A percentile compares a stretch with the other conserved stretches of the same genome.
Conservation (phyloP, 768 basidiomycete species). For the Brasilioporus rufonigricans region DNA sequence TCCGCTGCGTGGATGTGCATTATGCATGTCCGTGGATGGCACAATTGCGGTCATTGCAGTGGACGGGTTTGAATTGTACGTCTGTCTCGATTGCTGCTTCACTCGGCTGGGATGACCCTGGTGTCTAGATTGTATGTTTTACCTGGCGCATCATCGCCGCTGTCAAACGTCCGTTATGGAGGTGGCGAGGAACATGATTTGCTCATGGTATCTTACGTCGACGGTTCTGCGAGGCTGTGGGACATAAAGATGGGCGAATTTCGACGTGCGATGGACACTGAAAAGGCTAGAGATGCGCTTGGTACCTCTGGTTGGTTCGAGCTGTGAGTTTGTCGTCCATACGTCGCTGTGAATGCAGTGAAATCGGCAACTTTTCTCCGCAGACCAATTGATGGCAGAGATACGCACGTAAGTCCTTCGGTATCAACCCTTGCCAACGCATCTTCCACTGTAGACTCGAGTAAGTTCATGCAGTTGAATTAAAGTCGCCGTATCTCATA, state of each 20-base stretch:
- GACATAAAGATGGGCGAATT: slow-evolving; percentile 81
- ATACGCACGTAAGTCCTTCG: slow-evolving; percentile 22
- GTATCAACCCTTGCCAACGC: slow-evolving; percentile 24
- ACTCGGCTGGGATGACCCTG: background rate
- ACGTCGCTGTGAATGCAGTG: background rate
- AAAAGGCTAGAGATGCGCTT: slow-evolving; percentile 76
- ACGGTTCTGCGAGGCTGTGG: slow-evolving; percentile 83
- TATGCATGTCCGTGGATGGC: slow-evolving; percentile 77
- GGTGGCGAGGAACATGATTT: slow-evolving; percentile 51
- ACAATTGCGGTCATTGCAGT: slow-evolving; percentile 79
- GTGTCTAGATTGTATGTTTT: slow-evolving; percentile 66
- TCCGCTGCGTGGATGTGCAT: slow-evolving; percentile 59
- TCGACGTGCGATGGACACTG: slow-evolving; percentile 73
- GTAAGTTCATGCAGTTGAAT: slow-evolving; percentile 17
- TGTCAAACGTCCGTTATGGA: slow-evolving; percentile 61
- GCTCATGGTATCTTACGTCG: slow-evolving; percentile 71
- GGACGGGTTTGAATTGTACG: slow-evolving; percentile 78
- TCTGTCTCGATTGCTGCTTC: slow-evolving; percentile 3
- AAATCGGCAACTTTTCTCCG: background rate
- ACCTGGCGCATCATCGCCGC: slow-evolving; percentile 73
- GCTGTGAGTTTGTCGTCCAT: slow-evolving; percentile 44
- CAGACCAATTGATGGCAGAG: slow-evolving; percentile 30
- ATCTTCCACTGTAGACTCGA: slow-evolving; percentile 18
- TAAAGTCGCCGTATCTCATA: slow-evolving; percentile 25
- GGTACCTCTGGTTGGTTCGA: slow-evolving; percentile 70